Base-by-base conservation (phyloP, 2,329 filamentous ascomycete species). In the Penicillium brevicompactum region DNA sequence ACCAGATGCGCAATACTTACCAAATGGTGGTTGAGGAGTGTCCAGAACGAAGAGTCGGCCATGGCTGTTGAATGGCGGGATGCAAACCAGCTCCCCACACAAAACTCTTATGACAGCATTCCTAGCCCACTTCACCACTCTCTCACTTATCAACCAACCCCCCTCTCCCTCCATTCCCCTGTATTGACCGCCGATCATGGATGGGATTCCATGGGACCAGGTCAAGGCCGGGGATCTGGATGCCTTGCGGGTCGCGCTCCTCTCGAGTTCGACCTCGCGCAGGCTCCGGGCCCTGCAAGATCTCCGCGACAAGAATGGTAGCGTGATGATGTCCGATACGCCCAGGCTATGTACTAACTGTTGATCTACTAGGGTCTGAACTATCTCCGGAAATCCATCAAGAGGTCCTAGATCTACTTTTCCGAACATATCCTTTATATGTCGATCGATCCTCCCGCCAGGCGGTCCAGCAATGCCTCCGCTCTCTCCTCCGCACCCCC, bases 391-490 rank as follows among this genome's bases (percentile, higher is more conserved):
- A 72, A 62, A 55, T 60, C 47, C 66, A 67, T 47, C 65, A 68
- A 58, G 64, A 74, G 71, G 73, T 94, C 49, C 78, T 96, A 60
- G 82, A 85, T 58, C 79, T 92, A 32, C 84, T 99, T 31, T 93
- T 97, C 77, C 86, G 86, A 71, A 97, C 92, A 49, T 92, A 97
- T 70, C 85, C 90, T 58, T 86, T 89, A 65, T 99, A 97, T 75
- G 79, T 87, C 74, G 94, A 99, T 76, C 87, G 92, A 66, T 80
- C 85, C 61, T 97, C 94, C 43, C 86, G 94, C 64, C 83, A 87
- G 65, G 91, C 91, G 37, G 91, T 92, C 31, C 90, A 96, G 72
- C 81, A 84, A 76, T 96, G 92, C 71, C 82, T 99, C 53, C 78
- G 81, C 60, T 81, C 85, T 49, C 80, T 93, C 62, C 81, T 92